Conservation (phyloP, 352 stramenopile species). For the Saprolegnia parasitica region DNA sequence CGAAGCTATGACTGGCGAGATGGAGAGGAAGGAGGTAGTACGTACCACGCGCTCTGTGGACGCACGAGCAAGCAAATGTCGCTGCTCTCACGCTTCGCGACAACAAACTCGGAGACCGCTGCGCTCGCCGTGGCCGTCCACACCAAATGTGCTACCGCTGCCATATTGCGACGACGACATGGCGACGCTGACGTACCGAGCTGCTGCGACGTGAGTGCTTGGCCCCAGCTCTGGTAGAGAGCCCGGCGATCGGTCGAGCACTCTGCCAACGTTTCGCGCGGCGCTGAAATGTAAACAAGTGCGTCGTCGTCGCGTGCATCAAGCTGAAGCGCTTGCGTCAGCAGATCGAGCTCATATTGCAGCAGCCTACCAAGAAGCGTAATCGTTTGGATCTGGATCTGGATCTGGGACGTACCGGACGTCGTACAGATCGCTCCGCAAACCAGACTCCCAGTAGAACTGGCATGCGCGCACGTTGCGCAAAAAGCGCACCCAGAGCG, state of each 20-base stretch:
- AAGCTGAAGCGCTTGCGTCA: slow-evolving; percentile 10
- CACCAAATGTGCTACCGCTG: slow-evolving; percentile 14
- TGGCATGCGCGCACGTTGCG: slow-evolving; percentile 14
- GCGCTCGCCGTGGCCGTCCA: not conserved
- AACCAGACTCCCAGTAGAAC: slow-evolving; percentile 13
- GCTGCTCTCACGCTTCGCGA: not conserved
- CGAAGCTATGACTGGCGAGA: not conserved
- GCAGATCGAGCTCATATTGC: slow-evolving; percentile 11
- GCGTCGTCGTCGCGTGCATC: not conserved
- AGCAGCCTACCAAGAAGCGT: not conserved
- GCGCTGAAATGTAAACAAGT: slow-evolving; percentile 6
- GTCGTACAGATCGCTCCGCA: slow-evolving; percentile 4
- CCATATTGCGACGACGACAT: too few relatives aligned
- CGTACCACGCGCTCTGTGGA: slow-evolving; percentile 11
- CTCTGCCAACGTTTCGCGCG: not conserved
- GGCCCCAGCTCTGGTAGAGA: not conserved
- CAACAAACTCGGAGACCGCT: slow-evolving; percentile 1
- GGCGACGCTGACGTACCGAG: not conserved
- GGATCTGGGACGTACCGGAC: not conserved
- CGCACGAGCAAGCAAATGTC: slow-evolving; percentile 26
- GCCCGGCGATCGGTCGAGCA: not conserved
- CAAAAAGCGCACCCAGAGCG: slow-evolving; percentile 19
- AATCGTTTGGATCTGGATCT: not conserved
- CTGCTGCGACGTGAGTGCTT: slow-evolving; percentile 7
- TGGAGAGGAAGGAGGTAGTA: not conserved